These are phyloP conservation scores for Candida tropicalis DNA, from an alignment of 1,139 yeast genomes.

Conservation along the genomic window DNA sequence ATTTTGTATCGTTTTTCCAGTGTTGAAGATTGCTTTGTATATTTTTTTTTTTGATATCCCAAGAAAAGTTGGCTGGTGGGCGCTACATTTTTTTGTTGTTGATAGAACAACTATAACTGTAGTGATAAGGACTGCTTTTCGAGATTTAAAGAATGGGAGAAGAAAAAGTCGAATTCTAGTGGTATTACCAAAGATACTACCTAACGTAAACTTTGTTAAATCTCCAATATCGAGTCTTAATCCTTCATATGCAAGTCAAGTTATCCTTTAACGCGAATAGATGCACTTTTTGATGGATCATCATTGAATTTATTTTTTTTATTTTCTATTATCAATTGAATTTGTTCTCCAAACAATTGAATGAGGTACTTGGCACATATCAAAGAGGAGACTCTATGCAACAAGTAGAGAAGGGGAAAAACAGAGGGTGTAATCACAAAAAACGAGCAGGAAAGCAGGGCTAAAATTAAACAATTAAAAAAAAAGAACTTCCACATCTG, in stretches of 20 bases:
- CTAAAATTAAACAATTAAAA: background rate
- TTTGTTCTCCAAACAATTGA: too few species aligned
- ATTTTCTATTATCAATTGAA: too few species aligned
- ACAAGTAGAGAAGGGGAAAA: background rate
- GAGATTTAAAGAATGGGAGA: background rate
- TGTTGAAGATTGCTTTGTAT: too few species aligned
- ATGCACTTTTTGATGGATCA: slow-evolving; percentile 1
- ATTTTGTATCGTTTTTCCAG: background rate
- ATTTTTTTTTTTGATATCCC: background rate
- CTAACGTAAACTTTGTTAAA: background rate
- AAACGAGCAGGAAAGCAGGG: too few species aligned
- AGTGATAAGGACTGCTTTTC: too few species aligned
- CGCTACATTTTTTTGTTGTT: slow-evolving; percentile 1
- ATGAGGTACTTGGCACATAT: too few species aligned
- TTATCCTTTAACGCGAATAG: slow-evolving; percentile 1
- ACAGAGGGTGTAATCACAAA: background rate
- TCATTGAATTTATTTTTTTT: too few species aligned
- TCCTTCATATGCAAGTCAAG: background rate
- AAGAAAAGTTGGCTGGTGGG: background rate
- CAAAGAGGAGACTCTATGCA: too few species aligned
- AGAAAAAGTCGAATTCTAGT: background rate
- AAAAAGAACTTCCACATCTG: background rate
- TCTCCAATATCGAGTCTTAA: background rate
- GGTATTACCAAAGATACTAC: background rate
- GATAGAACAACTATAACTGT: too few species aligned